Base-by-base conservation (phyloP, 108 stramenopile genomes). In the Nitzschia inconspicua region DNA sequence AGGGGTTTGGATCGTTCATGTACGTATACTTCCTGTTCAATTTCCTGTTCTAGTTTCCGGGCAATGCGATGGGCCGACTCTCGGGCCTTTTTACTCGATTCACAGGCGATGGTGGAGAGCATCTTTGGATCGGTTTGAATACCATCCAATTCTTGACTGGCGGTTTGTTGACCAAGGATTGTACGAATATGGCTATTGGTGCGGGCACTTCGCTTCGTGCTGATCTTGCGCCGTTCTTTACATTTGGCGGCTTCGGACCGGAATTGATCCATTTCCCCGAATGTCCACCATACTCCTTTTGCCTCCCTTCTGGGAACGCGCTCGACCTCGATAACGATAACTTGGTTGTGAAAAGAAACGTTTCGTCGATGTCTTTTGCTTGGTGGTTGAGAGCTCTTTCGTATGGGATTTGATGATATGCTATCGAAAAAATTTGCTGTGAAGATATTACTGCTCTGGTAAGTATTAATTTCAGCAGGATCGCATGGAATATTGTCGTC, bases 121-220 rank as follows among this genome's bases (percentile, higher is more conserved):
- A 14, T 36, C 48, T 47, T 6, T 24, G 24, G 8, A 10, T 27
- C 27, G 4, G n/a, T 22, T 51, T n/a, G 23, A 9, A 24, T 27
- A n/a, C 32, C 44, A 23, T n/a, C 19, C 18, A 51, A 30, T 27
- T 44, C 0, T 39, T 62, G 44, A 41, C 23, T 44, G 14, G 52
- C 20, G 44, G 36, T 20, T 37, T 50, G 57, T n/a, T 46, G 26
- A 9, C 61, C 26, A 11, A 70, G 44, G 6, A 70, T 54, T 27
- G 60, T 42, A 28, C 68, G 29, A 32, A 44, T 39, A 37, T 70
- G 68, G 29, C 62, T 70, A 54, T 47, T 54, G 22, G 47, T 28
- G 3, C 60, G 47, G 14, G 51, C 57, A 9, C 35, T 44, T 3
- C 31, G 42, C 30, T 35, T 47, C 0, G 18, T 18, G 11, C 11